Conservation (phyloP, 2,329 filamentous ascomycete genomes). For the Monosporascus sp. region DNA sequence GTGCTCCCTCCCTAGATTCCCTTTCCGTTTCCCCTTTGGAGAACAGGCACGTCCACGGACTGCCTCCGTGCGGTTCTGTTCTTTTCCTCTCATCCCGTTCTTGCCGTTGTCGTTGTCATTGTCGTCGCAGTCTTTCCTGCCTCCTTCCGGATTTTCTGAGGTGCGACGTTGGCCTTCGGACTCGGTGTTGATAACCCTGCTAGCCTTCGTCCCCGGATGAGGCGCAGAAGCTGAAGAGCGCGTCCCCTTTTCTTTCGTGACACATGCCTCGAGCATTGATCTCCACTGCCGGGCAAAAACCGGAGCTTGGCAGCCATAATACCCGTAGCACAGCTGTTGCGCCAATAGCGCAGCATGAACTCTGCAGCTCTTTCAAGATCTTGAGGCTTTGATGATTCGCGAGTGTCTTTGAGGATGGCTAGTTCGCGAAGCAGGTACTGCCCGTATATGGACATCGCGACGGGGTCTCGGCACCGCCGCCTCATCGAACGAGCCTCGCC, state of each 20-base stretch:
- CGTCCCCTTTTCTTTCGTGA: neutral
- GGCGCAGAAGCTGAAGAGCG: neutral
- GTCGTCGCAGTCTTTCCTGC: neutral
- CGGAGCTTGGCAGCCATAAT: neutral
- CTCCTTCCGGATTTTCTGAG: neutral
- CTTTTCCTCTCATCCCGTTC: neutral
- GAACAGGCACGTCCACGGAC: constrained; percentile 6
- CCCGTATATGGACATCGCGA: neutral
- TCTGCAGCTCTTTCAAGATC: constrained; percentile 4
- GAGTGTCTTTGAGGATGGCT: neutral
- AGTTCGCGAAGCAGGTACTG: constrained; percentile 2
- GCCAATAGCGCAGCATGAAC: constrained; percentile 7
- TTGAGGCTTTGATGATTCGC: constrained; percentile 4
- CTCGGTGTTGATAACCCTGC: too few species aligned
- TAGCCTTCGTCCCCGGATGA: too few species aligned
- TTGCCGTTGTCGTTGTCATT: neutral
- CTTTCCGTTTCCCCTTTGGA: constrained; percentile 2
- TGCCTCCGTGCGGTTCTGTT: constrained; percentile 3
- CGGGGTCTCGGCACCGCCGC: constrained; percentile 4
- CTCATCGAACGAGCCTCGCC: constrained; percentile 2
- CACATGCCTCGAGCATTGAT: constrained; percentile 2
- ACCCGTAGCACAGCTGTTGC: neutral
- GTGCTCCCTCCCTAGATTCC: constrained; percentile 4
- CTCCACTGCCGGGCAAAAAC: constrained; percentile 5
- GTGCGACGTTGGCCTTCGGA: too few species aligned